Evolutionary conservation across 495 filamentous ascomycete species (phyloP), one percentile per base, ranked within the genome.

Genomic region (Daldinia childiae): DNA sequence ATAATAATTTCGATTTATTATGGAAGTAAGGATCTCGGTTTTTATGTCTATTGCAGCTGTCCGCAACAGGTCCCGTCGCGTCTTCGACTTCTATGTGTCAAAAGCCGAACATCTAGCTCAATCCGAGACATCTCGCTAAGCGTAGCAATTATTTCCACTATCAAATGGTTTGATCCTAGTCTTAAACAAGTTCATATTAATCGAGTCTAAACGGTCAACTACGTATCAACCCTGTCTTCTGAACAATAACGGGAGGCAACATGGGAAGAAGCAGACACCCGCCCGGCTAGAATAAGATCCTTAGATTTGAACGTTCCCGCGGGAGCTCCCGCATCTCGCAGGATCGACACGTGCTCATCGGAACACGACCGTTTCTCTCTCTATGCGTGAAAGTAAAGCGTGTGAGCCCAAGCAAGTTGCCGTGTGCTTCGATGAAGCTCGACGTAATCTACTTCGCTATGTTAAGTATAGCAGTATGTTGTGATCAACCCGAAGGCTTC

Each of bases 261-360:
- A 63, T 66, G 17, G 8, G 19, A 55, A 52, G 12, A 68, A 64
- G 69, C 45, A 64, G 54, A 56, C 54, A 55, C 54, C 64, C 69
- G 59, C 2, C 12, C 56, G 58, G 54, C 32, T 56, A 36, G 65
- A 69, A 73, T 48, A 73, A 54, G 41, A 24, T 58, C 57, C 51
- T 48, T 17, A n/a, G 15, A n/a, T 51, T n/a, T 52, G 52, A 38
- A 32, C 30, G n/a, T 45, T 51, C 32, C 24, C 26, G 62, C 70
- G 65, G 70, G 56, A 60, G 61, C 61, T 68, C 58, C 70, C 70
- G 70, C 62, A 66, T 62, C 50, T 65, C 57, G 65, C 70, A 66
- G 36, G 21, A 62, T 57, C 65, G 50, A 58, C 65, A 73, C 62
- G 64, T 68, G 70, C 57, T 54, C 27, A 17, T 3, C 21, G n/a